Conservation (phyloP, 805 yeast genomes). For the Ogataea zsoltii region DNA sequence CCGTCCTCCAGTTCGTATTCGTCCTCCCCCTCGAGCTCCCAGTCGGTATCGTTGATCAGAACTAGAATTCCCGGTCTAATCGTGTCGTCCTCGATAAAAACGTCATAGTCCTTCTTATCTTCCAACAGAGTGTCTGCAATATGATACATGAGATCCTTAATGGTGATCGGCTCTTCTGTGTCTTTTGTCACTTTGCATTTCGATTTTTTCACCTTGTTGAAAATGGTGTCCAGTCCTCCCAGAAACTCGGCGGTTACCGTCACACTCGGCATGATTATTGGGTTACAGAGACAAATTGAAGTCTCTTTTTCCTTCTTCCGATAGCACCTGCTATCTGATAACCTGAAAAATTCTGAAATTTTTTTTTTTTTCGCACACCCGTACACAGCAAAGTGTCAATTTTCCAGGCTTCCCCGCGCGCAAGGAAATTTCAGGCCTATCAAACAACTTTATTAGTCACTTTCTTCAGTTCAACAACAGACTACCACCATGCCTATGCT, state of each 20-base stretch:
- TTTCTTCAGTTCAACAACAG: neutral
- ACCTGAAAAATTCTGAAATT: neutral
- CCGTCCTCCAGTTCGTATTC: conserved; percentile 73
- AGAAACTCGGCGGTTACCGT: conserved; percentile 45
- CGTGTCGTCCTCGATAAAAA: conserved; percentile 78
- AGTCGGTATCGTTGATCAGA: conserved; percentile 89
- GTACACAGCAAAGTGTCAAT: neutral
- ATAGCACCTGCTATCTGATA: too few relatives aligned
- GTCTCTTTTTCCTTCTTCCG: too few relatives aligned
- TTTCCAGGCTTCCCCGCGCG: neutral
- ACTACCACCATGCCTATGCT: conserved; percentile 54
- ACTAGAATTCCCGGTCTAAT: conserved; percentile 93
- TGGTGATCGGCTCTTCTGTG: conserved; percentile 33
- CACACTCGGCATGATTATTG: conserved; percentile 28
- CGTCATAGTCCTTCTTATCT: conserved; percentile 63
- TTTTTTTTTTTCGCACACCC: neutral
- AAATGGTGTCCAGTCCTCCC: conserved; percentile 87
- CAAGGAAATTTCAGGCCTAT: neutral
- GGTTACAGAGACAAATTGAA: neutral
- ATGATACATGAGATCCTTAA: conserved; percentile 54
- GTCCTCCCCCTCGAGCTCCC: conserved; percentile 93
- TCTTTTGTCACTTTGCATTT: conserved; percentile 44
- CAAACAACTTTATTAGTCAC: neutral
- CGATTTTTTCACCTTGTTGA: conserved; percentile 57
- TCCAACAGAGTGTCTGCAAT: conserved; percentile 56